phyloP scores from a whole-genome alignment of 352 stramenopile genomes.

The Pythium sp. region DNA sequence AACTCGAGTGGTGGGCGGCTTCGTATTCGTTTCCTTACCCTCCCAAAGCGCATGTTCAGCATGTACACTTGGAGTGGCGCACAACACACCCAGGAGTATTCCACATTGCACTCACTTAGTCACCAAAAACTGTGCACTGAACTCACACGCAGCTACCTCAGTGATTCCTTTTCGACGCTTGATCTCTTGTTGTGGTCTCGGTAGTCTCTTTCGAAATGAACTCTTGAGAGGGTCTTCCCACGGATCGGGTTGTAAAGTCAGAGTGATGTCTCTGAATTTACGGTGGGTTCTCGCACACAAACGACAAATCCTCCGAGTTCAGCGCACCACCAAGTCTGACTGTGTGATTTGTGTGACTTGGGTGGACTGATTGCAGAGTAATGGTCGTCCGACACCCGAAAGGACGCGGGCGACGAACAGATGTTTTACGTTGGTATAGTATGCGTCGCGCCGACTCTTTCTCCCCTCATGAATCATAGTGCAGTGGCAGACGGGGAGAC shows the following conservation, averaged over 20 bases:
- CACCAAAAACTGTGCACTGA: background rate
- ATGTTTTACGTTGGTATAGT: background rate
- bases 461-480: background rate
- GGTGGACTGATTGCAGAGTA: background rate
- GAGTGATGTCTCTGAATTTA: background rate
- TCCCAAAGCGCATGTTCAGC: too few relatives aligned
- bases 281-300: background rate
- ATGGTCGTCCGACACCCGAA: slow-evolving; percentile 2
- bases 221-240: background rate
- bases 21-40: background rate
- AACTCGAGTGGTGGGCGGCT: background rate
- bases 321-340: background rate
- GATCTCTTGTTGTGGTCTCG: background rate
- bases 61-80: background rate
- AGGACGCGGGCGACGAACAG: slow-evolving; percentile 1
- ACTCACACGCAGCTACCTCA: background rate
- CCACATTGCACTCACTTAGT: background rate
- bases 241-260: background rate
- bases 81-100: background rate
- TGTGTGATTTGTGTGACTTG: background rate
- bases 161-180: background rate
- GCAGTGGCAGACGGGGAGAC: background rate
- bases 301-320: background rate
- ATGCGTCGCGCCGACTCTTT: background rate
- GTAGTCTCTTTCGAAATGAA: background rate